phyloP scores from a whole-genome alignment of 768 basidiomycete species.

The Astraeus odoratus region DNA sequence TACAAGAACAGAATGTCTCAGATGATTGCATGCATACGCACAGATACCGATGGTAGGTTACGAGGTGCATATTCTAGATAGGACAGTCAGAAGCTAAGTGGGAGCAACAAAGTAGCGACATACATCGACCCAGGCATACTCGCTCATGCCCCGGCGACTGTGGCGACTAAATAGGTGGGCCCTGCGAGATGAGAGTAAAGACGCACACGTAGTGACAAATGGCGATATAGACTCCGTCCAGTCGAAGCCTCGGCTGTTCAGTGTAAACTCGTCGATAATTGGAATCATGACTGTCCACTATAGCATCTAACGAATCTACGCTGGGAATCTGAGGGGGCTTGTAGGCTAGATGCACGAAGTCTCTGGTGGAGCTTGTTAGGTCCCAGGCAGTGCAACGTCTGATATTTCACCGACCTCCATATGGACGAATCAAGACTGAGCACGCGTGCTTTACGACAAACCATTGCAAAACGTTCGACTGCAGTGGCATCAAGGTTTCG shows the following conservation, averaged over 20 bases:
- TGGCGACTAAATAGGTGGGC: slow-evolving; percentile 28
- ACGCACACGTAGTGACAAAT: slow-evolving; percentile 82
- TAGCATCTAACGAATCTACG: slow-evolving; percentile 38
- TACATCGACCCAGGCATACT: slow-evolving; percentile 85
- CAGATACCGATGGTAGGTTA: slow-evolving; percentile 93
- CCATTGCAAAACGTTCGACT: slow-evolving; percentile 71
- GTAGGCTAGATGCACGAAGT: slow-evolving; percentile 59
- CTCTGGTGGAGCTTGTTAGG: slow-evolving; percentile 32
- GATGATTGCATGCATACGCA: slow-evolving; percentile 30
- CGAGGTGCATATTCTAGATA: slow-evolving; percentile 66
- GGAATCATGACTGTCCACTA: slow-evolving; percentile 46
- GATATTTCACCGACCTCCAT: slow-evolving; percentile 57
- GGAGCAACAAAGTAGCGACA: slow-evolving; percentile 19
- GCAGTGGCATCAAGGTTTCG: slow-evolving; percentile 54
- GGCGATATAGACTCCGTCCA: slow-evolving; percentile 88
- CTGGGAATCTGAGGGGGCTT: slow-evolving; percentile 67
- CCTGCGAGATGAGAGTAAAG: slow-evolving; percentile 6
- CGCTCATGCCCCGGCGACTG: slow-evolving; percentile 58
- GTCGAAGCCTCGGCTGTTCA: slow-evolving; percentile 76
- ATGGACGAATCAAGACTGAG: slow-evolving; percentile 61
- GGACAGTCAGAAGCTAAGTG: slow-evolving; percentile 5
- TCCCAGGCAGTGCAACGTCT: background rate
- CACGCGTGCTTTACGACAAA: slow-evolving; percentile 68
- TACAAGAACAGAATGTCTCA: background rate
- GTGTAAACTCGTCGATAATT: slow-evolving; percentile 76